These are phyloP conservation scores for Macroventuria anomochaeta DNA, from an alignment of 2,329 filamentous ascomycete species.

Conservation along the genomic window DNA sequence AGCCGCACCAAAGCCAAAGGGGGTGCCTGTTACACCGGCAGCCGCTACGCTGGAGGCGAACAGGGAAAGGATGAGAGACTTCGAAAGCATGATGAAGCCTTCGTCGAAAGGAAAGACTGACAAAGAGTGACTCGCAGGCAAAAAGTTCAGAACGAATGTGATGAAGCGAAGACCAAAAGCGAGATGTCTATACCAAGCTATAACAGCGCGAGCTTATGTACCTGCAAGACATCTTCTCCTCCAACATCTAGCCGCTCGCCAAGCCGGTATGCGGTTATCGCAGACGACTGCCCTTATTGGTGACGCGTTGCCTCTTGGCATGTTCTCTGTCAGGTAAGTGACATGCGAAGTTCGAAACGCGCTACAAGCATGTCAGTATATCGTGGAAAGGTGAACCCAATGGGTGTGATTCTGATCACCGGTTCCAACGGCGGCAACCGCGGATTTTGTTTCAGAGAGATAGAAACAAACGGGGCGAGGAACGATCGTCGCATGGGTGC, in stretches of 20 bases:
- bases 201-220: background rate
- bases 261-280: background rate
- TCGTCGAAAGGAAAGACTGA: constrained; percentile 14
- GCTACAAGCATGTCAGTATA: constrained; percentile 6
- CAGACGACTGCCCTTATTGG: background rate
- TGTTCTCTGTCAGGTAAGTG: constrained; percentile 1
- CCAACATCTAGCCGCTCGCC: background rate
- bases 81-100: constrained; percentile 12
- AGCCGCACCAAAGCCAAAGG: constrained; percentile 24
- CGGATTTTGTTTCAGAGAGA: constrained; percentile 1
- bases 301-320: constrained; percentile 8
- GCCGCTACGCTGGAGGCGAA: constrained; percentile 14
- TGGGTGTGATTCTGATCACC: constrained; percentile 3
- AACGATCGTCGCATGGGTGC: constrained; percentile 9
- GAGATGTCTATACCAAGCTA: background rate
- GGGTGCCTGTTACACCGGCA: constrained; percentile 21
- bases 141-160: constrained; percentile 6
- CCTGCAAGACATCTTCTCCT: background rate
- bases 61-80: constrained; percentile 15
- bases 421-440: background rate
- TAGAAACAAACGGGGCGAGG: constrained; percentile 6
- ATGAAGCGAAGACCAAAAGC: constrained; percentile 1
- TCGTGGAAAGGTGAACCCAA: background rate
- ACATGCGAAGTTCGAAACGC: constrained; percentile 8
- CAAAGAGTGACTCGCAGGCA: constrained; percentile 15